Base-by-base conservation (phyloP, 139 green algal genomes). In the Chlorella sp. region DNA sequence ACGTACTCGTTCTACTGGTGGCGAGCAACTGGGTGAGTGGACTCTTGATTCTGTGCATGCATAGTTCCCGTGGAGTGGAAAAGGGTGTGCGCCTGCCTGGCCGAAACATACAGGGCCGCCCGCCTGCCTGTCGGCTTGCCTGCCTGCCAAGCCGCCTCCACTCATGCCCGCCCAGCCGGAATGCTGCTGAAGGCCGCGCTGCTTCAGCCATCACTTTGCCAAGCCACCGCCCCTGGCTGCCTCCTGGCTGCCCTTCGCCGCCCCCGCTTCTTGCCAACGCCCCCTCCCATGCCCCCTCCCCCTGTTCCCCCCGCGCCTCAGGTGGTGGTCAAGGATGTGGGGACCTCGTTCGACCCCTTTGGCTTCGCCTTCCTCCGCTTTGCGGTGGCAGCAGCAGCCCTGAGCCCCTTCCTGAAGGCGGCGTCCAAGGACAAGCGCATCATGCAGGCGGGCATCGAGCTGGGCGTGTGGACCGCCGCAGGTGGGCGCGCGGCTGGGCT, bases 301-400 rank as follows among this genome's bases (percentile, higher is more conserved):
- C 5, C 16, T 28, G 64, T 28, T 28, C 64, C 64, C 16, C 26
- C 24, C 64, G 24, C 11, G 64, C 60, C 39, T 68, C 88, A 91
- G 88, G 88, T 94, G 32, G 82, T 94, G n/a, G 64, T 94, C 7
- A 94, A 94, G 53, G 92, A 94, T 0, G 82, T 86, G 34, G 81
- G 81, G 24, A 28, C 26, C n/a, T 32, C 30, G 19, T 90, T 93
- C 37, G 86, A 93, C 61, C 90, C 92, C 28, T 88, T 88, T 39
- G 60, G 48, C 21, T 94, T 94, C 37, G 80, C 90, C 24, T 90
- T 82, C 69, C 75, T 91, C 22, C 86, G 93, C 66, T 95, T 95
- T 48, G 73, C 60, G 2, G 85, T 95, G 30, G 93, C 93, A 24
- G 90, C 92, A 7, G 75, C 83, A 26, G 92, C 89, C 7, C 91